Evolutionary conservation across 2,329 filamentous ascomycete species (phyloP).

Genomic region (Alternaria angustiovoidea): DNA sequence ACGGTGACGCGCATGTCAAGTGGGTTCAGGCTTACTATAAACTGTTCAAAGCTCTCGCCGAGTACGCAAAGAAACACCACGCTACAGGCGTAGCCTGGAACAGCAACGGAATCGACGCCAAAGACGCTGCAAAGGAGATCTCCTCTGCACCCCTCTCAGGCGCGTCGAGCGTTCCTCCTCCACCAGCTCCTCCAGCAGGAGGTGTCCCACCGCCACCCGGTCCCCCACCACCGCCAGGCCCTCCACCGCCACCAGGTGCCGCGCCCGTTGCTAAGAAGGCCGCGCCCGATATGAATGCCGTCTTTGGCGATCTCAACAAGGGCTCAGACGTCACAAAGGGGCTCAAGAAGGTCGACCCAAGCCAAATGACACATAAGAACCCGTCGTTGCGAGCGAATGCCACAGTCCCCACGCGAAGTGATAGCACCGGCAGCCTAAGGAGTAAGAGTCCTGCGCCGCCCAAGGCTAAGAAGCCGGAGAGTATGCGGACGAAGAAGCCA

Average conservation of each 20-base stretch:
- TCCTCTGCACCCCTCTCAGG: conserved; percentile 53
- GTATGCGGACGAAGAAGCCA: conserved; percentile 58
- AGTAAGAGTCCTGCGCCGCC: conserved; percentile 87
- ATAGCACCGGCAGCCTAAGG: conserved; percentile 59
- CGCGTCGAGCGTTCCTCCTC: conserved; percentile 72
- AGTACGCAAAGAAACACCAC: conserved; percentile 87
- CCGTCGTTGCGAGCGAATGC: conserved; percentile 80
- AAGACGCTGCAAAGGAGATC: conserved; percentile 71
- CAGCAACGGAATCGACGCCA: conserved; percentile 73
- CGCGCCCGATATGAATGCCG: conserved; percentile 75
- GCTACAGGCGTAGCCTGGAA: conserved; percentile 87
- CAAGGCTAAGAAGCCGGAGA: conserved; percentile 65
- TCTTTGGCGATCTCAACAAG: conserved; percentile 91
- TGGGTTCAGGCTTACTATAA: conserved; percentile 95
- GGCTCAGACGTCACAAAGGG: conserved; percentile 87
- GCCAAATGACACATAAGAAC: conserved; percentile 99
- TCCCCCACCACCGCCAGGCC: conserved; percentile 69
- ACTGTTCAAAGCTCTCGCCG: conserved; percentile 82
- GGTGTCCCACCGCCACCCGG: conserved; percentile 68
- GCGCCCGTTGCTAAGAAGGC: conserved; percentile 63
- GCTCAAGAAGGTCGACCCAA: conserved; percentile 91
- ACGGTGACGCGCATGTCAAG: conserved; percentile 75
- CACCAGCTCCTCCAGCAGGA: conserved; percentile 66
- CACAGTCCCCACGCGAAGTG: conserved; percentile 68
- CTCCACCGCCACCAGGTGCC: conserved; percentile 43